A percentile compares a stretch with the other conserved stretches of the same genome.
phyloP scores from a whole-genome alignment of 2,329 filamentous ascomycete genomes.

The Aureobasidium pullulans region DNA sequence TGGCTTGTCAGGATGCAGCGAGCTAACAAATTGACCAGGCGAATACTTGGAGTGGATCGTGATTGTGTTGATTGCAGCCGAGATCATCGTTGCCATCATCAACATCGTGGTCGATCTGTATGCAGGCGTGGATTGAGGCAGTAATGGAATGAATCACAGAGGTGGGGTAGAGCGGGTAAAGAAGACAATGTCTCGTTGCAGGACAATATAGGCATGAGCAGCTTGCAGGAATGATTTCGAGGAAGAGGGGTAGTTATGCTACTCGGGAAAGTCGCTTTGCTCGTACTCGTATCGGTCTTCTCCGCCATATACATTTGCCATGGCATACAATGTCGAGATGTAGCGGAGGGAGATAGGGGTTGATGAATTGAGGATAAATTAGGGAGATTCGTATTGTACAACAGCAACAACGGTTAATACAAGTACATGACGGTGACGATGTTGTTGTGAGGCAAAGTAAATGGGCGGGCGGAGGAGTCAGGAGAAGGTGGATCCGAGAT shows the following conservation, averaged over 20 bases:
- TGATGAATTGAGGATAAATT: neutral
- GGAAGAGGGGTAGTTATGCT: neutral
- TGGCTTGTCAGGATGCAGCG: constrained; percentile 46
- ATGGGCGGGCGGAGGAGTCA: neutral
- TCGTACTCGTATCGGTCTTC: neutral
- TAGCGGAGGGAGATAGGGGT: neutral
- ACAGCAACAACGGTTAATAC: neutral
- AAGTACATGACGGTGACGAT: neutral
- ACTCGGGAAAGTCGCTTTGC: neutral
- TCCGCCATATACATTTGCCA: neutral
- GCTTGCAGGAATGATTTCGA: neutral
- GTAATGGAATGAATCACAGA: neutral
- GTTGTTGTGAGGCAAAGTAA: neutral
- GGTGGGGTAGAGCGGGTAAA: too few relatives aligned
- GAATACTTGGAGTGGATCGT: constrained; percentile 55
- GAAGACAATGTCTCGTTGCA: neutral
- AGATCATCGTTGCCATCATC: constrained; percentile 76
- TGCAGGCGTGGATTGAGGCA: constrained; percentile 39
- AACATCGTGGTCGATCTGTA: constrained; percentile 95
- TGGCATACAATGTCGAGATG: neutral
- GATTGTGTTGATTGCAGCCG: constrained; percentile 89
- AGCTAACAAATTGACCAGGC: constrained; percentile 38
- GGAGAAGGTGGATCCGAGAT: neutral
- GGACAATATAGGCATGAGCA: constrained; percentile 4
- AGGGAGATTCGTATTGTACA: neutral